Base-by-base conservation (phyloP, 2,329 filamentous ascomycete genomes). In the Orbilia oligospora region DNA sequence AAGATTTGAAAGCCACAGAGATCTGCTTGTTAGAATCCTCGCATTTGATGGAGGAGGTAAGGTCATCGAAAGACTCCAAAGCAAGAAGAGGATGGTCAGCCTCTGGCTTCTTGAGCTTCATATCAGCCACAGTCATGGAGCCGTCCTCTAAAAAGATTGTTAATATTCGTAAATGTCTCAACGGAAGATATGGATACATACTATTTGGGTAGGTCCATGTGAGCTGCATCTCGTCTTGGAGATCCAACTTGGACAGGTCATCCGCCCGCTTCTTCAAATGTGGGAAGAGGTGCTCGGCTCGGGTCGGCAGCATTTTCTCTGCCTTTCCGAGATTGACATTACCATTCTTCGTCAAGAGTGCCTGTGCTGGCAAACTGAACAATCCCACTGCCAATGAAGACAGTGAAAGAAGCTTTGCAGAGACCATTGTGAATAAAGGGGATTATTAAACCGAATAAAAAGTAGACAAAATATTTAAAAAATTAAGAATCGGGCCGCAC, bases 41-140 rank as follows among this genome's bases (percentile, higher is more conserved):
- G 67, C 83, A 84, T 58, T 83, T 81, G 22, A 83, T 82, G 0
- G 79, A 66, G n/a, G 77, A 73, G 0, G 82, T 83, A 18, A 84
- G 77, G 1, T 76, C 79, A 36, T 83, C 83, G 44, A 84, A 83
- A 5, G 79, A 67, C 72, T 84, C 83, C 80, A 84, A 82, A 76
- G 81, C 81, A 16, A 84, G 77, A 20, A 84, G 81, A 8, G 80
- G 81, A 4, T 83, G 71, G 2, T 82, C 82, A 14, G 46, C 38
- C 41, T 80, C 46, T 8, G 81, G 81, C 14, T 83, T 82, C 67
- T 82, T 80, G 5, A 84, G 76, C 1, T 82, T 83, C 82, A 84
- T 83, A 51, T 84, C 82, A 61, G 83, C 83, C 6, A 84, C 70
- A 18, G 46, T 51, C 36, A 44, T 73, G 18, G 56, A 51, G 9